Percentiles rank a stretch among this genome's conserved stretches.
These are phyloP conservation scores for Saccharomycopsis synnaedendra DNA, from an alignment of 805 yeast genomes.

Conservation along the genomic window DNA sequence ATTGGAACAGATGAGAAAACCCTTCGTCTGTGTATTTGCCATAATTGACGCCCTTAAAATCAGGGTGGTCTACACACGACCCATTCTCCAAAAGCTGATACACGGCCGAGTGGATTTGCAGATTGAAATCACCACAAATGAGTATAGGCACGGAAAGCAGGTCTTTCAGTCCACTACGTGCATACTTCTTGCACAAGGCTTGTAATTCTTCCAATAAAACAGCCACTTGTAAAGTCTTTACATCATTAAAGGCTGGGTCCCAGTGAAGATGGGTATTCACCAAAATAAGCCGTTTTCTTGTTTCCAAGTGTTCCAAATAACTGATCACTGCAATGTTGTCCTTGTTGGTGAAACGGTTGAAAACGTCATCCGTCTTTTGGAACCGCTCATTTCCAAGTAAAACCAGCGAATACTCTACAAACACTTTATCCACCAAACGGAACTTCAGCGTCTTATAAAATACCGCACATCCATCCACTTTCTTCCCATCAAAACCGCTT, in stretches of 20 bases:
- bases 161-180: conserved; percentile 28
- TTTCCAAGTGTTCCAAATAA: conserved; percentile 57
- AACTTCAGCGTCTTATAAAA: conserved; percentile 67
- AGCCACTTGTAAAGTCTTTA: conserved; percentile 91
- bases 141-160: conserved; percentile 60
- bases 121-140: conserved; percentile 94
- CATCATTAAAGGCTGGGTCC: conserved; percentile 96
- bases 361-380: conserved; percentile 87
- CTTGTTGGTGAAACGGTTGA: conserved; percentile 91
- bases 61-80: conserved; percentile 63
- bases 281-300: conserved; percentile 62
- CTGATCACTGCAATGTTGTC: conserved; percentile 83
- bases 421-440: conserved; percentile 55
- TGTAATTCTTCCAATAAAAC: conserved; percentile 83
- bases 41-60: conserved; percentile 77
- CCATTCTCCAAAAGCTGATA: conserved; percentile 83
- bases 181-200: conserved; percentile 40
- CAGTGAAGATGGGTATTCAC: conserved; percentile 95
- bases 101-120: conserved; percentile 79
- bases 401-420: conserved; percentile 72
- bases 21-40: conserved; percentile 89
- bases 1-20: conserved; percentile 65
- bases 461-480: conserved; percentile 98
- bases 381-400: conserved; percentile 77
- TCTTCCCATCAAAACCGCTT: conserved; percentile 60